Conservation (phyloP, 2,329 filamentous ascomycete species). For the Aulographum hederae region DNA sequence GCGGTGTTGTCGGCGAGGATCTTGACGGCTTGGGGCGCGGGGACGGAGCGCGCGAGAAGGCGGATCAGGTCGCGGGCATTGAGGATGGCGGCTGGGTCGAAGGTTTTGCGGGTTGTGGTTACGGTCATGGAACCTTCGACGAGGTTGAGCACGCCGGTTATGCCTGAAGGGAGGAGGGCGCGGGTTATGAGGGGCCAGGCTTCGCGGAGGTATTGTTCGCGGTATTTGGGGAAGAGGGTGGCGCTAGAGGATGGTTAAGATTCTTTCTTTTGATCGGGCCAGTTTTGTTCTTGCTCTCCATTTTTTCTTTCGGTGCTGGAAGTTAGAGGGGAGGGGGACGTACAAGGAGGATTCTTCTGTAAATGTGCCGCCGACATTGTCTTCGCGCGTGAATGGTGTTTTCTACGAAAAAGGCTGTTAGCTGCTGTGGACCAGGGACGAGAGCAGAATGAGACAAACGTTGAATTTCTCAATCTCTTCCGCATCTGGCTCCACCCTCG, state of each 20-base stretch:
- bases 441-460: slow-evolving; percentile 9
- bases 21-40: slow-evolving; percentile 80
- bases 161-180: slow-evolving; percentile 68
- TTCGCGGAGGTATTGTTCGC: slow-evolving; percentile 83
- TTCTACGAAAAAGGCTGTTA: slow-evolving; percentile 30
- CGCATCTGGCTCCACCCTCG: slow-evolving; percentile 93
- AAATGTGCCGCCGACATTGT: slow-evolving; percentile 76
- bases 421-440: neutral
- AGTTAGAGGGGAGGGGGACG: slow-evolving; percentile 21
- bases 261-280: neutral
- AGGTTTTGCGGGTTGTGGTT: slow-evolving; percentile 83
- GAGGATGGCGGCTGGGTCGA: slow-evolving; percentile 78
- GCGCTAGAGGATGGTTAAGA: slow-evolving; percentile 13
- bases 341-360: slow-evolving; percentile 83
- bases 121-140: slow-evolving; percentile 95
- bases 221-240: slow-evolving; percentile 81
- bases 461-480: slow-evolving; percentile 98
- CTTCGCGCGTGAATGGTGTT: slow-evolving; percentile 66
- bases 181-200: slow-evolving; percentile 85
- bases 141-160: slow-evolving; percentile 82
- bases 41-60: slow-evolving; percentile 75
- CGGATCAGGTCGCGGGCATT: slow-evolving; percentile 93
- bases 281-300: too few species aligned
- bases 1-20: slow-evolving; percentile 85
- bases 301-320: too few species aligned